Conservation (phyloP, 139 green algal genomes). For the Micromonas pusilla region DNA sequence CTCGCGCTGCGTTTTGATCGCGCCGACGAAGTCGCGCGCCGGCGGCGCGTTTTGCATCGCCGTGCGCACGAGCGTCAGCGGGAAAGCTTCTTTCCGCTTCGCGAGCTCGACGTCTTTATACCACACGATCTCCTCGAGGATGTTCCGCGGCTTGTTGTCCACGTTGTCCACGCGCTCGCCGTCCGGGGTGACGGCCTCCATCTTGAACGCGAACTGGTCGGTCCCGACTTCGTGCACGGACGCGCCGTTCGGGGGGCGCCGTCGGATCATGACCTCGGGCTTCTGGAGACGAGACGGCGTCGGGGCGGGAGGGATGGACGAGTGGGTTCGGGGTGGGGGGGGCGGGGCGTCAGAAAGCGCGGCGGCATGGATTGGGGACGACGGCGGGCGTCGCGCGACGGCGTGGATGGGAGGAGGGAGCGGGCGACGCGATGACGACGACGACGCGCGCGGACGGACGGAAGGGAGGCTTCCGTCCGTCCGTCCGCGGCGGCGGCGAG, state of each 20-base stretch:
- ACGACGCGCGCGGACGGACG: too few relatives aligned
- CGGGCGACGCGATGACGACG: too few relatives aligned
- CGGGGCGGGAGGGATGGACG: too few relatives aligned
- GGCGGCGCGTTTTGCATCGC: conserved; percentile 46
- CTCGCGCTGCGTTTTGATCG: conserved; percentile 38
- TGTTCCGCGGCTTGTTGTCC: conserved; percentile 87
- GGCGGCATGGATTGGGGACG: too few relatives aligned
- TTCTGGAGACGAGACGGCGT: too few relatives aligned
- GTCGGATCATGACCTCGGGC: conserved; percentile 37
- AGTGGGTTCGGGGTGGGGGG: too few relatives aligned
- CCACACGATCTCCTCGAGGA: conserved; percentile 99
- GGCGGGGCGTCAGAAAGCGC: too few relatives aligned
- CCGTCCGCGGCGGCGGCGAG: too few relatives aligned
- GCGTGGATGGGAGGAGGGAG: too few relatives aligned
- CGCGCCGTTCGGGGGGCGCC: conserved; percentile 27
- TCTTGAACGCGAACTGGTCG: conserved; percentile 16
- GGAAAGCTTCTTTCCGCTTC: conserved; percentile 43
- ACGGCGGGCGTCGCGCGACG: too few relatives aligned
- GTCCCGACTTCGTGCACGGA: not conserved
- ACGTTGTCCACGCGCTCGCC: conserved; percentile 41
- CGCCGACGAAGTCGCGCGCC: conserved; percentile 79
- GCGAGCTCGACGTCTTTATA: conserved; percentile 36
- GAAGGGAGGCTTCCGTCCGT: too few relatives aligned
- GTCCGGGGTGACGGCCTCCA: not conserved
- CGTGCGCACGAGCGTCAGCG: conserved; percentile 46